A percentile compares a stretch with the other conserved stretches of the same genome.
These are phyloP conservation scores for Picochlorum sp. DNA, from an alignment of 139 green algal genomes.

Conservation along the genomic window DNA sequence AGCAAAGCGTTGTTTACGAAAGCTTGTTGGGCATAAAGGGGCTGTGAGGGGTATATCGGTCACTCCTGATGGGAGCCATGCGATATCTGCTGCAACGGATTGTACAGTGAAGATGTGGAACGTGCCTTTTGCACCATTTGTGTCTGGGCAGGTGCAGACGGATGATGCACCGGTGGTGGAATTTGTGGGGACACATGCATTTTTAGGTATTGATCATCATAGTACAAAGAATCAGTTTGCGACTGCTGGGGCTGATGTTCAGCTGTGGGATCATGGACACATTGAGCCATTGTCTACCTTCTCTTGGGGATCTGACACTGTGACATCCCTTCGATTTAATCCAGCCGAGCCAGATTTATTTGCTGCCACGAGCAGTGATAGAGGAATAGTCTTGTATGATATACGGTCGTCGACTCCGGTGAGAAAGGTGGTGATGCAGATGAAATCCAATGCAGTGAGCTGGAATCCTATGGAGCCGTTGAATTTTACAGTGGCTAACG, in stretches of 20 bases:
- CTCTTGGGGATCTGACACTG: constrained; percentile 81
- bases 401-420: constrained; percentile 71
- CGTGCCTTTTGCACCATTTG: constrained; percentile 71
- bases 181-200: constrained; percentile 47
- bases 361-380: constrained; percentile 77
- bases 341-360: constrained; percentile 89
- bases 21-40: constrained; percentile 62
- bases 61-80: constrained; percentile 59
- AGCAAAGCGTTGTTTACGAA: constrained; percentile 51
- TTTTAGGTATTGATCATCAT: constrained; percentile 81
- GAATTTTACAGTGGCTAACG: constrained; percentile 94
- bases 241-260: constrained; percentile 69
- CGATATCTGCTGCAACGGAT: constrained; percentile 77
- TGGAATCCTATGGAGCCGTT: constrained; percentile 99
- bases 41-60: constrained; percentile 73
- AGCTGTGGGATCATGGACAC: constrained; percentile 87
- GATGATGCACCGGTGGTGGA: constrained; percentile 53
- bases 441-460: constrained; percentile 73
- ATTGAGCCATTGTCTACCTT: constrained; percentile 79
- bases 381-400: constrained; percentile 93
- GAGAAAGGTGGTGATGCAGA: constrained; percentile 92
- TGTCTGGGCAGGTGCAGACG: constrained; percentile 47
- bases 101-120: constrained; percentile 82
- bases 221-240: constrained; percentile 70
- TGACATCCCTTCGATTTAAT: constrained; percentile 88